Evolutionary conservation across 768 basidiomycete species (phyloP), one percentile per base, ranked within the genome.

Genomic region (Astraeus odoratus): DNA sequence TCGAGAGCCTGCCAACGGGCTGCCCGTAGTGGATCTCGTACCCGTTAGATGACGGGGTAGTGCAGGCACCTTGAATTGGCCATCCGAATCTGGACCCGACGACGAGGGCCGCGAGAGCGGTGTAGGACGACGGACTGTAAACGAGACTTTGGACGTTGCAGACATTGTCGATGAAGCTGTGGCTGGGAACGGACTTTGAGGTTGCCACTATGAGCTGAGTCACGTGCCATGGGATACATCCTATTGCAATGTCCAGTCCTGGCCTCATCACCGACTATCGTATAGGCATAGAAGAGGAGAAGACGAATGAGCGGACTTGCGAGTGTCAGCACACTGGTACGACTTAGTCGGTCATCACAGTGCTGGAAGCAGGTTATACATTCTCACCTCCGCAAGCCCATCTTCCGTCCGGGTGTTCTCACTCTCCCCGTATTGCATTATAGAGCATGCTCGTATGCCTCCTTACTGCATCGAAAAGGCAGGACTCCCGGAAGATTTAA

Each of bases 91-190:
- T 34, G 75, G 70, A 8, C 78, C 81, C 25, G 81, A 75, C 0
- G 85, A 85, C 0, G 71, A 60, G 15, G 75, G 73, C 9, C 84
- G 74, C 5, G 85, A 83, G 0, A 72, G 59, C 1, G 86, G 83
- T 0, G 80, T 80, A 0, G 92, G 92, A 7, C 88, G 75, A 34
- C 88, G 79, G 46, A 95, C 74, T 2, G 85, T 92, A 65, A 95
- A 94, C 1, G 91, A 93, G 31, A 93, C 75, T 51, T 79, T 76
- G 18, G 59, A 50, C 15, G 57, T 52, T n/a, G 58, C n/a, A 19
- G 50, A 30, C 61, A 61, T 60, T 19, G 48, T 15, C 34, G 45
- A 25, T 34, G 39, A 8, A n/a, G 30, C 20, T 20, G 33, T 27
- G 25, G 36, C 8, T 15, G 2, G 12, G n/a, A 29, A 8, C 5